Base-by-base conservation (phyloP, 768 basidiomycete genomes). In the Cyclocybe cylindracea region DNA sequence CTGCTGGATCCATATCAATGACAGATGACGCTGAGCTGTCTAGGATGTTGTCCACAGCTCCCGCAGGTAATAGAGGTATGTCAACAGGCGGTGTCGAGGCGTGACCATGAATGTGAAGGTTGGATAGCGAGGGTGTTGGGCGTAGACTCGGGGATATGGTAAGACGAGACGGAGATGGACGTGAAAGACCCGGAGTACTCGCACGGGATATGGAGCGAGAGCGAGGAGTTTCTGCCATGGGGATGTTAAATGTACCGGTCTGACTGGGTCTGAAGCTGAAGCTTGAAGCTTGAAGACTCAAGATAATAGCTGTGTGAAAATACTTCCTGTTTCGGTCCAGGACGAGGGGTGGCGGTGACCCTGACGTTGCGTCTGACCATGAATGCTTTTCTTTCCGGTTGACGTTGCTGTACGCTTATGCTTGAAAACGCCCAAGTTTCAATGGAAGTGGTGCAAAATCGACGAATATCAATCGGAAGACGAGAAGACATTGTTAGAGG, bases 1-100 rank as follows among this genome's bases (percentile, higher is more conserved):
- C 87, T 46, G 73, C 75, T 51, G 83, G 68, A 56, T 87, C 85
- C 68, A 88, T 63, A 61, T 86, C 83, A 59, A 82, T 72, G 14
- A 87, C 76, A 35, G 89, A 91, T 41, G 87, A 89, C 34, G 87
- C 80, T 16, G 86, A 84, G 64, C 85, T 87, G 61, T 84, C 79
- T 39, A 83, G 68, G 39, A 64, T 70, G 29, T 73, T 63, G 50
- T 67, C 73, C 10, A 53, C 57, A 7, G 64, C 59, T 37, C 48
- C 50, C 35, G 58, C 51, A 39, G 54, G 61, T 39, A 51, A 31
- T 36, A 65, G 65, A 33, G 51, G 57, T 42, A 56, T 57, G 32
- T 62, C 58, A 48, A 67, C 76, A 68, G 14, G 66, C 55, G 43
- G 67, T 50, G 70, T 61, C 35, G 68, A 53, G 38, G 71, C 72